A percentile compares a stretch with the other conserved stretches of the same genome.
Evolutionary conservation across 768 basidiomycete species (phyloP).

Genomic region (Calocera viscosa): DNA sequence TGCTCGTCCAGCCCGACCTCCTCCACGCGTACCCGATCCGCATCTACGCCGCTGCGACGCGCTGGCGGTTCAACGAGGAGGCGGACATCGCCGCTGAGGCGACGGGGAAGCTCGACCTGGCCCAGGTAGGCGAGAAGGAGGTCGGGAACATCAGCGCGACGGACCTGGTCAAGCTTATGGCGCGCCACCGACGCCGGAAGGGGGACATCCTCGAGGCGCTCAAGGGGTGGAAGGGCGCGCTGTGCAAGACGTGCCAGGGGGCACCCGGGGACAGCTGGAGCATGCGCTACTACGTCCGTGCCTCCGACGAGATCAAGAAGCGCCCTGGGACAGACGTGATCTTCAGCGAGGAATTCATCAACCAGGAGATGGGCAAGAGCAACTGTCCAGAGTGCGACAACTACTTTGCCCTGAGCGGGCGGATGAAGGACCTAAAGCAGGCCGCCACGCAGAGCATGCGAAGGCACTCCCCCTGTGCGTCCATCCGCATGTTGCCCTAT

Average conservation of each 20-base stretch:
- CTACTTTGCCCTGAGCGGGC: not conserved
- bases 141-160: constrained; percentile 6
- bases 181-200: not conserved
- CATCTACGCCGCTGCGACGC: not conserved
- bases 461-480: not conserved
- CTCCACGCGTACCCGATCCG: not conserved
- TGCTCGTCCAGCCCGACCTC: not conserved
- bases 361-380: not conserved
- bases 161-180: constrained; percentile 5
- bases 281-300: constrained; percentile 6
- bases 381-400: constrained; percentile 4
- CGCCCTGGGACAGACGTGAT: not conserved
- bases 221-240: not conserved
- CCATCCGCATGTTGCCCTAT: not conserved
- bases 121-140: not conserved
- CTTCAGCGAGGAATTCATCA: not conserved
- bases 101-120: not conserved
- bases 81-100: constrained; percentile 6
- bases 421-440: constrained; percentile 1
- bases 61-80: not conserved
- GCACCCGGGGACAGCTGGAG: constrained; percentile 1
- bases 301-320: constrained; percentile 2
- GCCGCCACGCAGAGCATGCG: not conserved
- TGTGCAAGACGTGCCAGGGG: constrained; percentile 4
- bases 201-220: constrained; percentile 4